phyloP scores from a whole-genome alignment of 352 stramenopile species.

The Globisporangium recalcitrans region DNA sequence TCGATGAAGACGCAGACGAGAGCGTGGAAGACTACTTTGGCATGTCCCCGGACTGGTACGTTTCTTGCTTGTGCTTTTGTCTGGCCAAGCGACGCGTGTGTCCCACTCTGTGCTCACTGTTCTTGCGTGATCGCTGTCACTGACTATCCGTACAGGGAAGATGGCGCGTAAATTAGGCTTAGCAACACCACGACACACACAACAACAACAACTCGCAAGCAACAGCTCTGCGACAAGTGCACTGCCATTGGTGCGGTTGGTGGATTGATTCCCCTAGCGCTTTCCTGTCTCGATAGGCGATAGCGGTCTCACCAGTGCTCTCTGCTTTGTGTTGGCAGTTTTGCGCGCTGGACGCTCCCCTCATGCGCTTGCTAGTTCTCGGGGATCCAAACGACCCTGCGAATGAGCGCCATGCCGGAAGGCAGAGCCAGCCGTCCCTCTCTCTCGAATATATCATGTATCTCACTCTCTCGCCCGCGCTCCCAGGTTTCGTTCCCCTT shows the following conservation, averaged over 20 bases:
- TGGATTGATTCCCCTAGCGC: constrained; percentile 15
- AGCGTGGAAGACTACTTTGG: constrained; percentile 81
- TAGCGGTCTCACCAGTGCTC: constrained; percentile 17
- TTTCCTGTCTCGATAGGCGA: constrained; percentile 15
- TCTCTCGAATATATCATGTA: constrained; percentile 12
- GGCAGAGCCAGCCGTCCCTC: constrained; percentile 6
- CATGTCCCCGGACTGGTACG: constrained; percentile 83
- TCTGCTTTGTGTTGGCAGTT: constrained; percentile 13
- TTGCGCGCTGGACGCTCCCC: constrained; percentile 10
- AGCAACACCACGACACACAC: constrained; percentile 4
- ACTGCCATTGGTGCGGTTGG: constrained; percentile 15
- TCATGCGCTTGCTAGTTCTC: constrained; percentile 10
- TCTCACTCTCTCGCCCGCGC: not conserved
- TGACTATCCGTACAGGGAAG: constrained; percentile 30
- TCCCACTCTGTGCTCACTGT: not conserved
- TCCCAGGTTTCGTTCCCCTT: not conserved
- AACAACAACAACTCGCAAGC: constrained; percentile 1
- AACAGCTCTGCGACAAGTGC: constrained; percentile 4
- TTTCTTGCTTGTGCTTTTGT: not conserved
- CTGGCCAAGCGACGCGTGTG: not conserved
- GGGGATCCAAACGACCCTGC: not conserved
- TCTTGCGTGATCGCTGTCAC: constrained; percentile 3
- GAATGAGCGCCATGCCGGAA: constrained; percentile 11
- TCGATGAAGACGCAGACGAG: constrained; percentile 77
- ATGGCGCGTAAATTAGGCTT: constrained; percentile 37